Evolutionary conservation across 306 rosid genomes (phyloP), one percentile per base, ranked within the genome.

Genomic region (Hippophae gyantsensis): DNA sequence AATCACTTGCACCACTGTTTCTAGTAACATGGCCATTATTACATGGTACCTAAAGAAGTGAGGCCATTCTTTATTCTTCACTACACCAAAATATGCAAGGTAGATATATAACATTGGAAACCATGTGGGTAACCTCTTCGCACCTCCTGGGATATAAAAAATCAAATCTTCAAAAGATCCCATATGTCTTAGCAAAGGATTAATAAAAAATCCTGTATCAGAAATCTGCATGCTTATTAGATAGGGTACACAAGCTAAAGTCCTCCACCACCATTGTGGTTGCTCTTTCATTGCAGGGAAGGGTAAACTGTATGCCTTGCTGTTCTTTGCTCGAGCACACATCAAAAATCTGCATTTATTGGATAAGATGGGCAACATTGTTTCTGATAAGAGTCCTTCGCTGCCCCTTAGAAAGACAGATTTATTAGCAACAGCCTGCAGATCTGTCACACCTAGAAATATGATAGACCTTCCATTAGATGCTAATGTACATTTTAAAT

Each of bases 181-280:
- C 0, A 72, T 76, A 52, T 75, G 87, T 27, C 72, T 85, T 47
- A 82, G 38, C 11, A 87, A 67, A 57, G 87, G 96, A 52, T 70
- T 75, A 47, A 90, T 51, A 66, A 58, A 85, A 53, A 71, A 66
- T 57, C 94, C 95, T 41, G 94, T 69, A 23, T 79, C 89, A 8
- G 97, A 87, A 76, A 81, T 74, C 76, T 81, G 84, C 73, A 84
- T 41, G 47, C 96, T 80, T 7, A 80, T 27, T 41, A 90, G 74
- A 68, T 90, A 87, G 52, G 97, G 97, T 52, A 81, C 9, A 51
- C 94, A 84, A 10, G 87, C 85, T 66, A 90, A 64, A 67, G 86
- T 81, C 66, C 97, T 84, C 94, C 89, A 82, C 95, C 95, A 83
- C 97, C 97, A 90, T 59, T 81, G 86, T 32, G 96, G 97, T 74